Evolutionary conservation across 2,329 filamentous ascomycete species (phyloP).

Genomic region (Cyclaneusma minus): DNA sequence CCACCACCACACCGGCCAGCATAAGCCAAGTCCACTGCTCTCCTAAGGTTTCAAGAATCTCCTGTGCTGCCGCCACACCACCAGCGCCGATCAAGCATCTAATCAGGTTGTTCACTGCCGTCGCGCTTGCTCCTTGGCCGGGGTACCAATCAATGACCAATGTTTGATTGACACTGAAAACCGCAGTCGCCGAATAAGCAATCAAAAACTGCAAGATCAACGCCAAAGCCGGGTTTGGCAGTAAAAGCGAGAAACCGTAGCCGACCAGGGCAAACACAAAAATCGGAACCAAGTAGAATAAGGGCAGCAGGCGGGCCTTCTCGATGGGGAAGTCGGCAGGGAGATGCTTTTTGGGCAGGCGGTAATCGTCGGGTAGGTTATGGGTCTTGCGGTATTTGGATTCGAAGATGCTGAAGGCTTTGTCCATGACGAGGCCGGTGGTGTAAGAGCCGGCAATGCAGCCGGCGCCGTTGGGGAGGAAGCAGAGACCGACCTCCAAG

Average conservation of each 20-base stretch:
- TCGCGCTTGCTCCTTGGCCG: slow-evolving; percentile 17
- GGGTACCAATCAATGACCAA: slow-evolving; percentile 21
- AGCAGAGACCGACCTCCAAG: slow-evolving; percentile 23
- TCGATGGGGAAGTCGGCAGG: slow-evolving; percentile 25
- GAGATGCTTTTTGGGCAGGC: slow-evolving; percentile 14
- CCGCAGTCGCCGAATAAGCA: slow-evolving; percentile 18
- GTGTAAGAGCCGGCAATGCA: slow-evolving; percentile 23
- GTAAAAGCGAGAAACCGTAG: slow-evolving; percentile 19
- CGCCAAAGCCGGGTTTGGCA: slow-evolving; percentile 14
- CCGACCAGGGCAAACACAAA: slow-evolving; percentile 20
- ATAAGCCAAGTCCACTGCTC: too few relatives aligned
- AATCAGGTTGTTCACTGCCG: slow-evolving; percentile 20
- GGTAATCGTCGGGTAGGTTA: slow-evolving; percentile 14
- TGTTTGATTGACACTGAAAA: slow-evolving; percentile 18
- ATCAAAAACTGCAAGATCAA: slow-evolving; percentile 20
- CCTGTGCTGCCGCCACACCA: slow-evolving; percentile 14
- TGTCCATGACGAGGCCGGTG: slow-evolving; percentile 24
- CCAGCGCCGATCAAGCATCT: slow-evolving; percentile 20
- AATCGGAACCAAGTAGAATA: slow-evolving; percentile 21
- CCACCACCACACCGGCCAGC: too few relatives aligned
- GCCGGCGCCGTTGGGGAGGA: slow-evolving; percentile 25
- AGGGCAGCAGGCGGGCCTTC: slow-evolving; percentile 18
- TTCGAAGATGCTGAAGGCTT: slow-evolving; percentile 21
- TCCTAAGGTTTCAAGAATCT: slow-evolving; percentile 14
- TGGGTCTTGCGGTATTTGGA: slow-evolving; percentile 18